These are phyloP conservation scores for Pyrenophora teres DNA, from an alignment of 2,329 filamentous ascomycete species.

Conservation along the genomic window DNA sequence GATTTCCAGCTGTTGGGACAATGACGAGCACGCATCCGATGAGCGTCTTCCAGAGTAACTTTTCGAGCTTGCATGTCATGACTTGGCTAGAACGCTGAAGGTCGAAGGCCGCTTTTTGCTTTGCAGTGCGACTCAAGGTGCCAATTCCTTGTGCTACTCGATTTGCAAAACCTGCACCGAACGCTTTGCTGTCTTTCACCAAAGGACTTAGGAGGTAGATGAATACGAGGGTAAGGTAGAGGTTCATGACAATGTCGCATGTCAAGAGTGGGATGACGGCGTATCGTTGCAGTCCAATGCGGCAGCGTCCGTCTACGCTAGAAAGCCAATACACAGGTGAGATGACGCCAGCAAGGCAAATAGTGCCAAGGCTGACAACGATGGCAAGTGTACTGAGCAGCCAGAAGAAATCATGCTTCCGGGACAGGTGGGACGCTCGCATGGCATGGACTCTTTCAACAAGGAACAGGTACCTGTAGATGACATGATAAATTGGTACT, in stretches of 20 bases:
- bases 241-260: conserved; percentile 48
- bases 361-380: conserved; percentile 33
- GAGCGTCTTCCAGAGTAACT: conserved; percentile 36
- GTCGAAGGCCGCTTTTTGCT: conserved; percentile 3
- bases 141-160: conserved; percentile 22
- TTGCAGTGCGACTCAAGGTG: conserved; percentile 9
- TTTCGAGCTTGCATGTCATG: conserved; percentile 30
- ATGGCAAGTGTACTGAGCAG: conserved; percentile 34
- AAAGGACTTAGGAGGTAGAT: conserved; percentile 44
- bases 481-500: not conserved
- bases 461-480: conserved; percentile 47
- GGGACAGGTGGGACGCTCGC: conserved; percentile 38
- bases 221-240: conserved; percentile 48
- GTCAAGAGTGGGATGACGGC: conserved; percentile 45
- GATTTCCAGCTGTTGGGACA: conserved; percentile 47
- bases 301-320: conserved; percentile 39
- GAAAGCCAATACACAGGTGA: conserved; percentile 41
- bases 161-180: conserved; percentile 15
- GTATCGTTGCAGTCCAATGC: conserved; percentile 47
- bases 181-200: conserved; percentile 20
- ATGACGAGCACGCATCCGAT: conserved; percentile 46
- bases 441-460: conserved; percentile 50
- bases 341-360: conserved; percentile 37
- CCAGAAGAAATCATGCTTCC: conserved; percentile 45
- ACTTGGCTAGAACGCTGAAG: conserved; percentile 21